Evolutionary conservation across 441 rosid genomes (phyloP), one percentile per base, ranked within the genome.

Genomic region (Heliophila coronopifolia): DNA sequence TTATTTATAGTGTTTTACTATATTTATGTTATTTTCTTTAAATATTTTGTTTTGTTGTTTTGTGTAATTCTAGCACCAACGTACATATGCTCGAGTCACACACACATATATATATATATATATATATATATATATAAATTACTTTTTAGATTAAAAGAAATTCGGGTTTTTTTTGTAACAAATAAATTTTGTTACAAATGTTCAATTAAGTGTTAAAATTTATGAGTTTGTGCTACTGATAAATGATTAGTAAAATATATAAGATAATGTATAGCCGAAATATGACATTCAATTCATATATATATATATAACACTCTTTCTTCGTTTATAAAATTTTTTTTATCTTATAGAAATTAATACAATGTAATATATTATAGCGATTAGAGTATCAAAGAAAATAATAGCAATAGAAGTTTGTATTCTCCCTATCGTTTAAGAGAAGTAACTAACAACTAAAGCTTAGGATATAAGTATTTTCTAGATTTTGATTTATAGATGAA

Each of bases 391-490:
- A 18, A 18, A 44, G 6, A 7, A 30, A 16, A 31, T 5, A 38
- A 7, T 2, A 12, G 3, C 7, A 38, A 16, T 24, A 25, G 32
- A 41, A 31, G n/a, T n/a, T 40, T 24, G 9, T 2, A 12, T 42
- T 2, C 25, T 6, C 33, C 10, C 45, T 61, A 36, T 11, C 54
- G 24, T 44, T 36, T 0, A 45, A 15, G 48, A 53, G 49, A 61
- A 53, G 67, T 37, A 52, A 52, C 59, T 45, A 52, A 53, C 60
- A 45, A 53, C 54, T 45, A 53, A 52, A 61, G 54, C 34, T 52
- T 44, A 20, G 31, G 49, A 53, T 38, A 61, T 53, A 53, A 34
- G 39, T 42, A 60, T n/a, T n/a, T n/a, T n/a, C n/a, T n/a, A n/a
- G n/a, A n/a, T n/a, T n/a, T n/a, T n/a, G 52, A 50, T 34, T 30